These are phyloP conservation scores for Talaromyces piceae DNA, from an alignment of 2,329 filamentous ascomycete species.

Conservation along the genomic window DNA sequence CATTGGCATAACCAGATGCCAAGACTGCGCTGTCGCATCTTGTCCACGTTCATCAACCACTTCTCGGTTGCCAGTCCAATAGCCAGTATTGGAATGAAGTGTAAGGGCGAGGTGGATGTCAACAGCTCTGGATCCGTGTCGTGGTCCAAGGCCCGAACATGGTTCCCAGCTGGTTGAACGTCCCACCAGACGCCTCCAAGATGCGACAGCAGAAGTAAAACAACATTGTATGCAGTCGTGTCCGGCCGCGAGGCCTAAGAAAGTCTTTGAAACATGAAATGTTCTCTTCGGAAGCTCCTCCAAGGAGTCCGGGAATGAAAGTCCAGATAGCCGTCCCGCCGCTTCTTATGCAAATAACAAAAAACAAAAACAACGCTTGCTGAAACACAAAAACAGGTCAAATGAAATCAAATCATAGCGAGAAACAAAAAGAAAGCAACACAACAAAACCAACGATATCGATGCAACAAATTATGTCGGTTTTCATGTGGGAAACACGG, in stretches of 20 bases:
- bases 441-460: slow-evolving; percentile 35
- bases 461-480: slow-evolving; percentile 26
- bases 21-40: slow-evolving; percentile 12
- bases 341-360: slow-evolving; percentile 41
- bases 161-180: background rate
- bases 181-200: slow-evolving; percentile 15
- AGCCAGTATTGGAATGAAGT: slow-evolving; percentile 34
- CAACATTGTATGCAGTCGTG: slow-evolving; percentile 34
- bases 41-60: slow-evolving; percentile 13
- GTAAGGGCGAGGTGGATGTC: slow-evolving; percentile 29
- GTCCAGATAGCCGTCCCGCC: slow-evolving; percentile 41
- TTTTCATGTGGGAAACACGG: background rate
- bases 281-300: slow-evolving; percentile 17
- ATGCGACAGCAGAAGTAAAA: slow-evolving; percentile 26
- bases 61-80: slow-evolving; percentile 29
- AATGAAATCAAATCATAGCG: slow-evolving; percentile 30
- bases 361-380: slow-evolving; percentile 43
- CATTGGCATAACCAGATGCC: slow-evolving; percentile 17
- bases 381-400: slow-evolving; percentile 37
- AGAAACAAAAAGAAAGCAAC: too few relatives aligned
- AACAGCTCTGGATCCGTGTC: slow-evolving; percentile 14
- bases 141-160: slow-evolving; percentile 15
- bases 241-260: slow-evolving; percentile 43
- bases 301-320: slow-evolving; percentile 28
- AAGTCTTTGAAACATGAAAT: slow-evolving; percentile 38